Evolutionary conservation across 1,284 basidiomycete species (phyloP).

Genomic region (Apiotrichum gracile): DNA sequence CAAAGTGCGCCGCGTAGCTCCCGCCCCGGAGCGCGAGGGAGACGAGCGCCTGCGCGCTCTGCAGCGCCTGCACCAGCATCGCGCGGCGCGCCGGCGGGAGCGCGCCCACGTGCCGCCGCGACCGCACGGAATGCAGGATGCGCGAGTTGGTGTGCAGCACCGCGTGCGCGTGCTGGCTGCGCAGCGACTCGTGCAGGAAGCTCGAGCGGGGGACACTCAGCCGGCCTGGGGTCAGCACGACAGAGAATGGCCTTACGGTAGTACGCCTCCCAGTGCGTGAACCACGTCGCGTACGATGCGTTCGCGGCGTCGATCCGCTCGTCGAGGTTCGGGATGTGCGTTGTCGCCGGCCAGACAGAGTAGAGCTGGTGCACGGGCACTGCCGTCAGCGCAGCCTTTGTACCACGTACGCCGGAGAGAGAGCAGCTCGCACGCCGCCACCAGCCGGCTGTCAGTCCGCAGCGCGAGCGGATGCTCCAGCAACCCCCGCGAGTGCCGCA

Average conservation of each 20-base stretch:
- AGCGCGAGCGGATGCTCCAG: slow-evolving; percentile 78
- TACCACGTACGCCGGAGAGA: slow-evolving; percentile 27
- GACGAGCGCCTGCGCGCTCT: slow-evolving; percentile 24
- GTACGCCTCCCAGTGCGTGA: slow-evolving; percentile 40
- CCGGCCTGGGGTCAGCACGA: slow-evolving; percentile 1
- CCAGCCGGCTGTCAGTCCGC: slow-evolving; percentile 82
- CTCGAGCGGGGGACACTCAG: slow-evolving; percentile 2
- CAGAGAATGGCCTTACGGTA: slow-evolving; percentile 14
- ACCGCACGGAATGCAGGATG: slow-evolving; percentile 28
- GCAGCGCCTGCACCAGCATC: slow-evolving; percentile 23
- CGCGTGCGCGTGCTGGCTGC: slow-evolving; percentile 17
- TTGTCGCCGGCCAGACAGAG: slow-evolving; percentile 24
- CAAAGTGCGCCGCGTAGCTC: slow-evolving; percentile 26
- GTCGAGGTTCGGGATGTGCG: slow-evolving; percentile 35
- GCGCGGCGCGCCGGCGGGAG: slow-evolving; percentile 21
- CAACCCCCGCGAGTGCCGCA: slow-evolving; percentile 66
- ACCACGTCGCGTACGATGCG: slow-evolving; percentile 34
- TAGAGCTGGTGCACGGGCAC: slow-evolving; percentile 37
- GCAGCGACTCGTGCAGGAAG: slow-evolving; percentile 13
- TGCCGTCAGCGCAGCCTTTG: slow-evolving; percentile 2
- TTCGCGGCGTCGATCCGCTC: slow-evolving; percentile 36
- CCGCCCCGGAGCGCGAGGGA: slow-evolving; percentile 23
- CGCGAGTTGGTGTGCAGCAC: slow-evolving; percentile 30
- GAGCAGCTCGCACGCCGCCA: slow-evolving; percentile 60
- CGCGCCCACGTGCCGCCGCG: slow-evolving; percentile 21